Percentiles rank a stretch among this genome's conserved stretches.
Evolutionary conservation across 1,139 yeast species (phyloP).

Genomic region (Saccharomyces hybrid): DNA sequence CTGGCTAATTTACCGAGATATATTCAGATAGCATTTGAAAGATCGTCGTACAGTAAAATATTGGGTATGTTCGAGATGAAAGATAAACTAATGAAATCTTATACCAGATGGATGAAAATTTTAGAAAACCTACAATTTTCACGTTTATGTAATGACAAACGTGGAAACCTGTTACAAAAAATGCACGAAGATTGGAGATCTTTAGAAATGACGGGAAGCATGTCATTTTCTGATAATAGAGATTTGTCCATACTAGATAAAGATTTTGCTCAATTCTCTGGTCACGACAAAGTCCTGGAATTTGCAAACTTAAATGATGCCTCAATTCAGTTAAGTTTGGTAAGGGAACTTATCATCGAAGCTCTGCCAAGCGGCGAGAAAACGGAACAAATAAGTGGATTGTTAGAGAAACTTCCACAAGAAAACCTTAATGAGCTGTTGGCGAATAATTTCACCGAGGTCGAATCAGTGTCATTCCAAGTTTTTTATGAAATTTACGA

Average conservation of each 20-base stretch:
- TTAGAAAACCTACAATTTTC: slow-evolving; percentile 21
- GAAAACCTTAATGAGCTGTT: not conserved
- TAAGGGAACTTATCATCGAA: slow-evolving; percentile 24
- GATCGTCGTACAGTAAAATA: slow-evolving; percentile 26
- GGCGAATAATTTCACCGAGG: slow-evolving; percentile 8
- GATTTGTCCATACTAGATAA: slow-evolving; percentile 21
- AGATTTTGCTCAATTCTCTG: not conserved
- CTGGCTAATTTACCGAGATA: slow-evolving; percentile 21
- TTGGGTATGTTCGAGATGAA: slow-evolving; percentile 27
- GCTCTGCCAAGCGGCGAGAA: slow-evolving; percentile 14
- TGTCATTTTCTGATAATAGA: slow-evolving; percentile 24
- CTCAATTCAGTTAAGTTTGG: slow-evolving; percentile 12
- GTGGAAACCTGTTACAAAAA: slow-evolving; percentile 13
- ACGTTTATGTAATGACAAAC: slow-evolving; percentile 28
- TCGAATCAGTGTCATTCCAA: slow-evolving; percentile 20
- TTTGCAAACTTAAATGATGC: slow-evolving; percentile 15
- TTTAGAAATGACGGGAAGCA: slow-evolving; percentile 8
- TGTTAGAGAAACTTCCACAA: slow-evolving; percentile 3
- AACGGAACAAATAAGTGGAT: slow-evolving; percentile 9
- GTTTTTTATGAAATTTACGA: slow-evolving; percentile 17
- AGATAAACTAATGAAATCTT: slow-evolving; percentile 17
- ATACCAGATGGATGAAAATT: slow-evolving; percentile 19
- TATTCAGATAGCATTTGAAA: slow-evolving; percentile 25
- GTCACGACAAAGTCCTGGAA: slow-evolving; percentile 6
- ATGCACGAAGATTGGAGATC: slow-evolving; percentile 14